Conservation (phyloP, 176 grass and related monocot genomes). For the Thinopyrum elongatum region DNA sequence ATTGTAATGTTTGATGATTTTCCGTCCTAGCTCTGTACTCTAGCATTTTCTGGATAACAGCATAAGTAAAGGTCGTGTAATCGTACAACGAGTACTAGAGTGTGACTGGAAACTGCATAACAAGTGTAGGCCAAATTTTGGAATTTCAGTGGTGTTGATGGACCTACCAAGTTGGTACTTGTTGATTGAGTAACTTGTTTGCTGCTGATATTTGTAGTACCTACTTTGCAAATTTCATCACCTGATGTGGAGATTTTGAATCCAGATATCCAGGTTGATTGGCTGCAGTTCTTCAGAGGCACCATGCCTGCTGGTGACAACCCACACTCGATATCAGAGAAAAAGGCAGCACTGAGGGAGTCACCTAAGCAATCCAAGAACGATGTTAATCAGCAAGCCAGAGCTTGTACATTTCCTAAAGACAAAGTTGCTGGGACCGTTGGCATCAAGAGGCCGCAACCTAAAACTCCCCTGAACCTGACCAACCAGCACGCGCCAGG, state of each 20-base stretch:
- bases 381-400: slow-evolving; percentile 29
- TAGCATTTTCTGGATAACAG: background rate
- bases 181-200: background rate
- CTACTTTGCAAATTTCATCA: background rate
- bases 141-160: background rate
- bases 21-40: background rate
- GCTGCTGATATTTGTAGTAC: background rate
- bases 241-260: slow-evolving; percentile 27
- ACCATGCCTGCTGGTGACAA: slow-evolving; percentile 62
- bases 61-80: background rate
- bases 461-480: slow-evolving; percentile 40
- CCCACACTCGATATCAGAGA: slow-evolving; percentile 53
- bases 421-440: slow-evolving; percentile 41
- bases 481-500: slow-evolving; percentile 31
- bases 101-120: background rate
- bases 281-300: background rate
- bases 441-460: slow-evolving; percentile 62
- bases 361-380: slow-evolving; percentile 48
- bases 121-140: background rate
- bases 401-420: slow-evolving; percentile 32
- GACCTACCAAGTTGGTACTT: background rate
- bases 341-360: slow-evolving; percentile 70
- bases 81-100: too few relatives aligned
- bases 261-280: slow-evolving; percentile 19
- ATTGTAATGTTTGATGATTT: background rate